phyloP scores from a whole-genome alignment of 2,329 filamentous ascomycete genomes.

The Colletotrichum limetticola region DNA sequence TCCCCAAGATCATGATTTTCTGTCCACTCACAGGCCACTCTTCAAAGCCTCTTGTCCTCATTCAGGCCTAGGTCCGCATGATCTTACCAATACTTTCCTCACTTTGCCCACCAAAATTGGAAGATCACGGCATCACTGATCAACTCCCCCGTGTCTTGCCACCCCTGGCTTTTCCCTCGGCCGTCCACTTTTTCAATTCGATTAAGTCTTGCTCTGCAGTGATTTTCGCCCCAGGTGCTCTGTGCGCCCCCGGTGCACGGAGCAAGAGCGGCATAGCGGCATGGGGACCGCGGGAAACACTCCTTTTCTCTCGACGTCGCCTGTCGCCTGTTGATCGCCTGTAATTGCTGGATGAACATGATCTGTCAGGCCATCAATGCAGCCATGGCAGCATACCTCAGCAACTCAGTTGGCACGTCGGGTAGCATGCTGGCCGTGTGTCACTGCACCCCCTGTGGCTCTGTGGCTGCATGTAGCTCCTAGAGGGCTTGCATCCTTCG shows the following conservation, averaged over 20 bases:
- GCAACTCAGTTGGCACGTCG: no score
- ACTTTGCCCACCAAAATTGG: background rate
- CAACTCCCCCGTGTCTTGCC: background rate
- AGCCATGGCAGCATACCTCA: background rate
- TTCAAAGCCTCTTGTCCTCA: background rate
- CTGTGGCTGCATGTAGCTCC: background rate
- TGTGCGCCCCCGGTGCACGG: constrained; percentile 3
- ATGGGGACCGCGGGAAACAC: background rate
- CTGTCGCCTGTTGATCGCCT: background rate
- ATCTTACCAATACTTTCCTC: background rate
- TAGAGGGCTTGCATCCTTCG: background rate
- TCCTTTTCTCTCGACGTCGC: constrained; percentile 5
- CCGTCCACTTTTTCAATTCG: constrained; percentile 33
- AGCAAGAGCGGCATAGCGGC: background rate
- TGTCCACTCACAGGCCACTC: background rate
- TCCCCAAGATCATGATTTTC: background rate
- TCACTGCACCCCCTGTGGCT: background rate
- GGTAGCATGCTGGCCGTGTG: background rate
- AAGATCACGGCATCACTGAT: background rate
- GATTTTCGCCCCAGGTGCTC: constrained; percentile 25
- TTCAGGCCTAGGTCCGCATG: background rate
- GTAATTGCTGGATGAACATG: background rate
- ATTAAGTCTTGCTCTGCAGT: constrained; percentile 28
- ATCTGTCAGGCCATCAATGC: background rate
- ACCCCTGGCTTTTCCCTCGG: background rate